Percentiles rank a stretch among this genome's conserved stretches.
Conservation (phyloP, 2,329 filamentous ascomycete genomes). For the Coniochaeta sp. region DNA sequence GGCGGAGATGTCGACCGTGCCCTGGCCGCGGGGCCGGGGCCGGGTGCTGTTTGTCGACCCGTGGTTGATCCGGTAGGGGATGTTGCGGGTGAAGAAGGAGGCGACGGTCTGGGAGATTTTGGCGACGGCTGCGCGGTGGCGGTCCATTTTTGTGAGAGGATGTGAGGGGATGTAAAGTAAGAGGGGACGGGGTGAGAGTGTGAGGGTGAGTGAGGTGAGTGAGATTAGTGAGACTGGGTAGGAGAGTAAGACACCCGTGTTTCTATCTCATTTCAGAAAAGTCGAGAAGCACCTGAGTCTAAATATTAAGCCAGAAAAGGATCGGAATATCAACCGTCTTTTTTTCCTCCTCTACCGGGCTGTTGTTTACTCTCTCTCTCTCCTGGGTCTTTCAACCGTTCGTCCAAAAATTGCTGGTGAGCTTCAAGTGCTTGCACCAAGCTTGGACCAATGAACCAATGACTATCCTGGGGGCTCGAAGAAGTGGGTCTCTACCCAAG, state of each 20-base stretch:
- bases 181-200: too few relatives aligned
- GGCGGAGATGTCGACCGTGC: slow-evolving; percentile 54
- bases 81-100: slow-evolving; percentile 35
- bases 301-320: background rate
- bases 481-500: too few relatives aligned
- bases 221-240: background rate
- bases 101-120: slow-evolving; percentile 39
- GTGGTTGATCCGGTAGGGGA: slow-evolving; percentile 68
- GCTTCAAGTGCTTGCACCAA: background rate
- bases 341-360: background rate
- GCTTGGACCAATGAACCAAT: background rate
- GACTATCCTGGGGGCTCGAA: background rate
- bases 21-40: slow-evolving; percentile 32
- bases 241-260: background rate
- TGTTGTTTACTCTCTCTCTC: background rate
- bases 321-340: background rate
- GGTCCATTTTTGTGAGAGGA: slow-evolving; percentile 31
- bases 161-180: too few relatives aligned
- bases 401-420: background rate
- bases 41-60: slow-evolving; percentile 71
- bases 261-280: background rate
- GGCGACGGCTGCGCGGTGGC: slow-evolving; percentile 39
- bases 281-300: background rate
- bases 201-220: background rate
- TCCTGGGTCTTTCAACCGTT: background rate